phyloP scores from a whole-genome alignment of 2,329 filamentous ascomycete species.

The Cladosporium sp. region DNA sequence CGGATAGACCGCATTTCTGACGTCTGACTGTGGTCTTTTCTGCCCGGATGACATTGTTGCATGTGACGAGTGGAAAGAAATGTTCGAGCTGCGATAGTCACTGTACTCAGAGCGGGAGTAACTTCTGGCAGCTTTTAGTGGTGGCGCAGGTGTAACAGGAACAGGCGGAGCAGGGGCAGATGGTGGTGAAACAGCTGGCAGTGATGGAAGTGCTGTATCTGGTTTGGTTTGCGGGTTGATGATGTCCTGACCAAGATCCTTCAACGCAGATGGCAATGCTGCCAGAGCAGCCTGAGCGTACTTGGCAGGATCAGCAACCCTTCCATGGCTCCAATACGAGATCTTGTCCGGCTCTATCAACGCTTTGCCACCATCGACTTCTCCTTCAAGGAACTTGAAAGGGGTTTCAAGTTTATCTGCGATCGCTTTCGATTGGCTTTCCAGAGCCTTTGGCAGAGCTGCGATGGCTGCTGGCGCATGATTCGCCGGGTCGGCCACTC shows the following conservation, averaged over 20 bases:
- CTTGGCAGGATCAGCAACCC: conserved; percentile 7
- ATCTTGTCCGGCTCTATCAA: background rate
- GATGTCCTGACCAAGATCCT: background rate
- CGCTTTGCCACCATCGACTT: background rate
- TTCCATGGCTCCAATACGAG: conserved; percentile 3
- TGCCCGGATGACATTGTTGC: conserved; percentile 9
- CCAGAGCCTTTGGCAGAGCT: background rate
- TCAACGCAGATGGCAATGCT: background rate
- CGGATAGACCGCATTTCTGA: conserved; percentile 1
- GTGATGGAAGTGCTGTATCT: background rate
- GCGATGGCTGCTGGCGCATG: background rate
- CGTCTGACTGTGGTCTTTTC: background rate
- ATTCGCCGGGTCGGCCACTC: conserved; percentile 2
- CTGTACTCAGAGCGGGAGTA: conserved; percentile 9
- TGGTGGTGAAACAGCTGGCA: background rate
- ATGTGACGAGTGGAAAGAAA: background rate
- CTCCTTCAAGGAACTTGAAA: background rate
- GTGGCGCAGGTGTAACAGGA: background rate
- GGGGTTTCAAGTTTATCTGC: background rate
- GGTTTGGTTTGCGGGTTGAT: background rate
- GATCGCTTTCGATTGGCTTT: background rate
- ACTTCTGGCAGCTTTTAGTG: background rate
- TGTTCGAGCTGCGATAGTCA: background rate
- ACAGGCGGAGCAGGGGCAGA: background rate
- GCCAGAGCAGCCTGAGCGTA: conserved; percentile 4